phyloP scores from a whole-genome alignment of 805 yeast species.

The Lipomyces orientalis region DNA sequence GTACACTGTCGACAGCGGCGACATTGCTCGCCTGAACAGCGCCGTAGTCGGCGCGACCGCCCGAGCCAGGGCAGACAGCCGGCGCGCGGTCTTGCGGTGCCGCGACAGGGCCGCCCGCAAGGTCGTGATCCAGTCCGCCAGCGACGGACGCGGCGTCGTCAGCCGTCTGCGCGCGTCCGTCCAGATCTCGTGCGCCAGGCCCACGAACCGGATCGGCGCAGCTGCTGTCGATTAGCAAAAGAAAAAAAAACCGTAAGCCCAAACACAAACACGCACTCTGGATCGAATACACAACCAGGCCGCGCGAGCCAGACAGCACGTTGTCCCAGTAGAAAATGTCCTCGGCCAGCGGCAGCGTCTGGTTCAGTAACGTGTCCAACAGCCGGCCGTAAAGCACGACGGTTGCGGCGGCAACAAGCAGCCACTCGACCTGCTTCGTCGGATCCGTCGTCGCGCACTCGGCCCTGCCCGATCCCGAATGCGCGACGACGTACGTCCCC shows the following conservation, averaged over 20 bases:
- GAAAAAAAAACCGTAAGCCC: no score
- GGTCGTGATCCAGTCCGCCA: conserved; percentile 23
- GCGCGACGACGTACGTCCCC: conserved; percentile 9
- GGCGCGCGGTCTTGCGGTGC: background rate
- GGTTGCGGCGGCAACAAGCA: conserved; percentile 45
- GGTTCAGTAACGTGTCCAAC: conserved; percentile 47
- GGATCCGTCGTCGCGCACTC: conserved; percentile 18
- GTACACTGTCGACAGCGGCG: conserved; percentile 34
- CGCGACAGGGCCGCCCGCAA: conserved; percentile 12
- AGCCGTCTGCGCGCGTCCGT: conserved; percentile 29
- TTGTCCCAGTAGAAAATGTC: conserved; percentile 57
- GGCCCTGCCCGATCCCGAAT: conserved; percentile 8
- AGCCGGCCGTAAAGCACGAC: conserved; percentile 47
- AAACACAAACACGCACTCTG: conserved; percentile 47
- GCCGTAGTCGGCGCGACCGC: background rate
- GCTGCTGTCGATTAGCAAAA: conserved; percentile 7
- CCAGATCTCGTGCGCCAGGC: conserved; percentile 28
- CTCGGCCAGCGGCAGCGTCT: conserved; percentile 52
- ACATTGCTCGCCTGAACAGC: conserved; percentile 21
- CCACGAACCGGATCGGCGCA: conserved; percentile 29
- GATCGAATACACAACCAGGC: conserved; percentile 48
- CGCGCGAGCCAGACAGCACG: conserved; percentile 45
- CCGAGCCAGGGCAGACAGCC: background rate
- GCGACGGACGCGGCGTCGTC: conserved; percentile 15
- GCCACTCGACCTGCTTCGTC: conserved; percentile 41